Evolutionary conservation across 2,329 filamentous ascomycete genomes (phyloP).

Genomic region (Emericellopsis cladophorae): DNA sequence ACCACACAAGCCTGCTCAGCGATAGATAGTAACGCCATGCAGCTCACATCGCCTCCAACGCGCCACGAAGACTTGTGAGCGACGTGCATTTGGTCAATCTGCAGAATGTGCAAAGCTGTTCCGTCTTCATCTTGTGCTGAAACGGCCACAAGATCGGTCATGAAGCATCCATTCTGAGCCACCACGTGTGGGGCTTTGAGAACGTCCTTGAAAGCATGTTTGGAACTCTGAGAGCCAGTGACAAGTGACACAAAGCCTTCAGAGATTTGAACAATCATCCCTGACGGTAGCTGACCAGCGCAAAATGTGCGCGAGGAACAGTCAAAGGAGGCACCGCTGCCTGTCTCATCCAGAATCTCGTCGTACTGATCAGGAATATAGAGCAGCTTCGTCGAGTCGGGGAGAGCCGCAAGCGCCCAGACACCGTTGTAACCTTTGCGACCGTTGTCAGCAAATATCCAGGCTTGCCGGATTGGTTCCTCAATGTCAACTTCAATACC

Average conservation of each 20-base stretch:
- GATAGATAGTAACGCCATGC: conserved; percentile 21
- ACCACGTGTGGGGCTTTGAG: conserved; percentile 12
- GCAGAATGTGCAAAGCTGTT: conserved; percentile 26
- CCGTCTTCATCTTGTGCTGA: conserved; percentile 22
- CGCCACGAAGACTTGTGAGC: conserved; percentile 16
- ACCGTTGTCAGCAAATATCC: conserved; percentile 16
- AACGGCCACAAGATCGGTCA: conserved; percentile 24
- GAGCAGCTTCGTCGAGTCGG: conserved; percentile 33
- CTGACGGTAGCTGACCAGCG: conserved; percentile 20
- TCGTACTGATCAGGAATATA: conserved; percentile 34
- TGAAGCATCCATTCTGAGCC: conserved; percentile 29
- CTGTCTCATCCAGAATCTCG: conserved; percentile 27
- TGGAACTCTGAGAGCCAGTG: conserved; percentile 16
- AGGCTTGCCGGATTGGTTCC: conserved; percentile 35
- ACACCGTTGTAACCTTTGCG: conserved; percentile 5
- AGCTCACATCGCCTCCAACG: conserved; percentile 35
- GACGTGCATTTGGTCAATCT: conserved; percentile 19
- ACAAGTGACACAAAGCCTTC: conserved; percentile 29
- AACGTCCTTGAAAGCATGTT: conserved; percentile 17
- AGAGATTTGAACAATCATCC: conserved; percentile 40
- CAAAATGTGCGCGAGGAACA: conserved; percentile 38
- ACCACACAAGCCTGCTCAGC: conserved; percentile 9
- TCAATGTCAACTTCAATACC: conserved; percentile 41
- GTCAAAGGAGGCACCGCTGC: conserved; percentile 34
- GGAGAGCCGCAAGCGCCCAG: conserved; percentile 33